A percentile compares a stretch with the other conserved stretches of the same genome.
These are phyloP conservation scores for Zygnema cylindricum DNA, from an alignment of 139 green algal genomes.

Conservation along the genomic window DNA sequence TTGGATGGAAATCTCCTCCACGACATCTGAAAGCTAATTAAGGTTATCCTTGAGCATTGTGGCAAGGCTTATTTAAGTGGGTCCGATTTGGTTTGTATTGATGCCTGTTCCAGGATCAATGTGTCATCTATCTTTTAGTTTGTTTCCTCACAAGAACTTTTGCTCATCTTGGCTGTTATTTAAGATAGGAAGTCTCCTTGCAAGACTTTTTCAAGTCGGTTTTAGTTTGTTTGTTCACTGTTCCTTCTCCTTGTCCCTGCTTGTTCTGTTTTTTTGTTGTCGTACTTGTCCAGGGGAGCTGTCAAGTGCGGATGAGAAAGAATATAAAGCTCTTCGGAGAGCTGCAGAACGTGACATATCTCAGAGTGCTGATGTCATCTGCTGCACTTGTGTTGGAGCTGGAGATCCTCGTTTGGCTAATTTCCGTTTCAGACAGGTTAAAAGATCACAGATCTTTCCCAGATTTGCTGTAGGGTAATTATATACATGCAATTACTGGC, in stretches of 20 bases:
- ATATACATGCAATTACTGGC: too few relatives aligned
- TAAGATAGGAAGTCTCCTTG: neutral
- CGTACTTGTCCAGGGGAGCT: constrained; percentile 80
- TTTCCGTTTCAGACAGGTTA: constrained; percentile 89
- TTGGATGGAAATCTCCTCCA: too few relatives aligned
- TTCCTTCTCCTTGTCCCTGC: too few relatives aligned
- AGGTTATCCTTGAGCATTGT: too few relatives aligned
- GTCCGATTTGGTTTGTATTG: neutral
- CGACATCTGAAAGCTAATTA: too few relatives aligned
- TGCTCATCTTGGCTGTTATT: neutral
- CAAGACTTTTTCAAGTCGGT: neutral
- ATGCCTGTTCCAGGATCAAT: neutral
- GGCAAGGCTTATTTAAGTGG: constrained; percentile 3
- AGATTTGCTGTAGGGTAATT: too few relatives aligned
- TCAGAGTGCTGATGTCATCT: constrained; percentile 86
- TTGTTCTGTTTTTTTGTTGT: too few relatives aligned
- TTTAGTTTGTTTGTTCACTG: neutral
- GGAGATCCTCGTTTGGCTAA: constrained; percentile 84
- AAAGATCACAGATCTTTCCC: too few relatives aligned
- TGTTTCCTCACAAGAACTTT: neutral
- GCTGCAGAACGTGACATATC: constrained; percentile 84
- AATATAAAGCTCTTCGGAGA: constrained; percentile 72
- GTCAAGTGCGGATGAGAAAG: constrained; percentile 84
- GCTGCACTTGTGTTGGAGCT: constrained; percentile 89
- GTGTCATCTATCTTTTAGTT: neutral